Conservation (phyloP, 495 filamentous ascomycete species). For the Bombardia bombarda region DNA sequence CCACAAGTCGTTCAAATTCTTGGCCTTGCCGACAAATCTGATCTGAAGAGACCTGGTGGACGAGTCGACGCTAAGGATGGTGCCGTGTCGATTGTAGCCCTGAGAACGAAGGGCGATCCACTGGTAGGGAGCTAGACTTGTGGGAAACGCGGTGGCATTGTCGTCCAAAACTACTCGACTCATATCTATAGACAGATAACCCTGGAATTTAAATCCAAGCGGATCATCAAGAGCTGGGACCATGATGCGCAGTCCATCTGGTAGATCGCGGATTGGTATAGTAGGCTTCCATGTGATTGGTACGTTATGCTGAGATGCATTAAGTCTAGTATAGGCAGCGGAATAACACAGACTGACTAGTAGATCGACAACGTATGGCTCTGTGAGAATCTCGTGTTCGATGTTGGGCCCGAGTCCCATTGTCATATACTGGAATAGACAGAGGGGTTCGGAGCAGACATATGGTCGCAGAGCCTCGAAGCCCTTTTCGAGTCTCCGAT, state of each 20-base stretch:
- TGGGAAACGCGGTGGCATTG: too few species aligned
- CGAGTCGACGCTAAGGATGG: neutral
- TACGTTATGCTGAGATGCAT: too few species aligned
- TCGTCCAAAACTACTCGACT: too few species aligned
- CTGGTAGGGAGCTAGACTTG: neutral
- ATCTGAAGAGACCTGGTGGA: neutral
- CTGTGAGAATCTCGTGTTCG: slow-evolving; percentile 73
- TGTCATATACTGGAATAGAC: slow-evolving; percentile 87
- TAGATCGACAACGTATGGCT: slow-evolving; percentile 81
- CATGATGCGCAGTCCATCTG: slow-evolving; percentile 12
- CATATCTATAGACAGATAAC: too few species aligned
- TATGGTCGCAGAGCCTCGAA: slow-evolving; percentile 90
- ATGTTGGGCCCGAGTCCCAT: slow-evolving; percentile 78
- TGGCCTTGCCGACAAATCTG: slow-evolving; percentile 2
- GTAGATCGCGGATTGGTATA: slow-evolving; percentile 16
- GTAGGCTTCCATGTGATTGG: too few species aligned
- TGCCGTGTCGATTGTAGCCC: neutral
- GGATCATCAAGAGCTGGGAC: too few species aligned
- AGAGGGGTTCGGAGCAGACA: slow-evolving; percentile 73
- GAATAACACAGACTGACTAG: slow-evolving; percentile 76
- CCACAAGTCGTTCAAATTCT: too few species aligned
- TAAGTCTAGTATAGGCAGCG: too few species aligned
- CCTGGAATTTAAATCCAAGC: too few species aligned
- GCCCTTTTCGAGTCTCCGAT: slow-evolving; percentile 57
- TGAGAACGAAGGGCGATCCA: slow-evolving; percentile 15